Percentiles rank a stretch among this genome's conserved stretches.
Conservation (phyloP, 495 filamentous ascomycete genomes). For the Penicillium lividum region DNA sequence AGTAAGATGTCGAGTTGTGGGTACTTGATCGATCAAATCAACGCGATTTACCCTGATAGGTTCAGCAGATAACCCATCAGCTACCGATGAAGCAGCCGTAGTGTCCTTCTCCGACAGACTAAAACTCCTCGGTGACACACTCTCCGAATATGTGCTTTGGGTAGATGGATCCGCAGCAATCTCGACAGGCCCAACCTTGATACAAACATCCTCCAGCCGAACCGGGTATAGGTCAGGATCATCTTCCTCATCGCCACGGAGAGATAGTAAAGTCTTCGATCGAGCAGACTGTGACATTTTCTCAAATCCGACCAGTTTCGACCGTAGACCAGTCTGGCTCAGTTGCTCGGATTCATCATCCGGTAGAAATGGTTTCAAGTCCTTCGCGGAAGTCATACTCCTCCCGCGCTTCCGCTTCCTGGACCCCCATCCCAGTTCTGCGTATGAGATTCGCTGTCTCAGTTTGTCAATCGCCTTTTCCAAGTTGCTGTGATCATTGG, state of each 20-base stretch:
- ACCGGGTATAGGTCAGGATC: conserved; percentile 9
- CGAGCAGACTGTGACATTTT: neutral
- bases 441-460: conserved; percentile 38
- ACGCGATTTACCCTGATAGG: neutral
- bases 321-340: neutral
- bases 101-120: neutral
- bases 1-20: neutral
- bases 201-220: neutral
- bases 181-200: neutral
- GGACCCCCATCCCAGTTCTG: neutral
- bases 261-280: neutral
- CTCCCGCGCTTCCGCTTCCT: conserved; percentile 11
- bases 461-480: conserved; percentile 94
- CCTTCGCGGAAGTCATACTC: neutral
- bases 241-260: conserved; percentile 5
- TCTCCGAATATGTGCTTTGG: neutral
- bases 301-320: neutral
- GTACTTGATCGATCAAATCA: neutral
- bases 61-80: neutral
- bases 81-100: neutral
- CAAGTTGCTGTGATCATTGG: conserved; percentile 87
- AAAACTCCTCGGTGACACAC: neutral
- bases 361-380: neutral
- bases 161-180: neutral
- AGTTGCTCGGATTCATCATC: neutral